Base-by-base conservation (phyloP, 2,329 filamentous ascomycete species). In the Apiospora marii region DNA sequence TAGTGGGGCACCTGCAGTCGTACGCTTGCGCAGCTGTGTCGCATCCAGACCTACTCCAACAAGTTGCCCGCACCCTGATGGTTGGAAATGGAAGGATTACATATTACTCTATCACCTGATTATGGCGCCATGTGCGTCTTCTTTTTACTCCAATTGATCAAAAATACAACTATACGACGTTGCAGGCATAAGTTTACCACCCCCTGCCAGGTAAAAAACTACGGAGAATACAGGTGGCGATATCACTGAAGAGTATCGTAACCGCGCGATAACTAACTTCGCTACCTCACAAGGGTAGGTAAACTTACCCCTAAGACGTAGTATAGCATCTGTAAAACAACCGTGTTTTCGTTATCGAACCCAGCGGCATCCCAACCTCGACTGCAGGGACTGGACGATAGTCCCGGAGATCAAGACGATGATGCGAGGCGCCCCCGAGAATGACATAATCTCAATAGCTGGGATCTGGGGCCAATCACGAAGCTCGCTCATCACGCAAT, bases 401-500 rank as follows among this genome's bases (percentile, higher is more conserved):
- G 37, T 5, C 7, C 30, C n/a, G 30, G 41, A 19, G n/a, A 12
- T 14, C n/a, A 68, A 6, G 37, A 46, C 12, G 27, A 68, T 68
- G 67, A 48, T 68, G 67, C 67, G 44, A 68, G 41, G 41, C 43
- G 67, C 41, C 41, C n/a, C 27, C 67, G 41, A 68, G 67, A 69
- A 69, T 69, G 67, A 69, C 67, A 69, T 69, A 69, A 69, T 69
- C 44, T 49, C 44, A 49, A 49, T 49, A 69, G 44, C 67, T 69
- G 44, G 44, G 67, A 16, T 46, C 44, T 14, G 67, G 67, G 30
- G 46, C 68, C 68, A 70, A 70, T 43, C 46, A 70, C 8, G 34
- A n/a, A 27, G 48, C 68, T 58, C 49, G 68, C 68, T 30, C 68
- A 70, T 70, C 68, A 70, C 68, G 68, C 68, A 70, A 70, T 70